Evolutionary conservation across 2,329 filamentous ascomycete genomes (phyloP).

Genomic region (Xylariaceae sp.): DNA sequence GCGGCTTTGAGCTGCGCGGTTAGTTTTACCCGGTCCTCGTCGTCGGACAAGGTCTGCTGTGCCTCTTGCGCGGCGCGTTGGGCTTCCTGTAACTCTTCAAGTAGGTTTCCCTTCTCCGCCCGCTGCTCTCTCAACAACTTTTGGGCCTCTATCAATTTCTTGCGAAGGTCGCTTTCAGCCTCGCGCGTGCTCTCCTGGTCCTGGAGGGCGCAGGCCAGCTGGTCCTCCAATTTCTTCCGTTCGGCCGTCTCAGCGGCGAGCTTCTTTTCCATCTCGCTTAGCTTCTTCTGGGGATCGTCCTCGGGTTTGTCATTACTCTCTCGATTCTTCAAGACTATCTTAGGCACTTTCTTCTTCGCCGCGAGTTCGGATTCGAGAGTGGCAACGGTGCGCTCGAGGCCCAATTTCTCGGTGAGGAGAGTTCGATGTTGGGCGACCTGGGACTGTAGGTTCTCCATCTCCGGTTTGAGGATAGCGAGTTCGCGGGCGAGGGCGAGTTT

Average conservation of each 20-base stretch:
- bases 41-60: slow-evolving; percentile 24
- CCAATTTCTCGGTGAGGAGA: slow-evolving; percentile 70
- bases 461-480: slow-evolving; percentile 48
- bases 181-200: slow-evolving; percentile 32
- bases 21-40: slow-evolving; percentile 27
- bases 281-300: slow-evolving; percentile 41
- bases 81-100: slow-evolving; percentile 33
- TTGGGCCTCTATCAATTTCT: slow-evolving; percentile 31
- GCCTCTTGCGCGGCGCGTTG: slow-evolving; percentile 29
- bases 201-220: slow-evolving; percentile 30
- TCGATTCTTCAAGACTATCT: slow-evolving; percentile 47
- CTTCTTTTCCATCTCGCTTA: slow-evolving; percentile 32
- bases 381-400: slow-evolving; percentile 71
- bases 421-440: slow-evolving; percentile 58
- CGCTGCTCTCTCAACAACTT: slow-evolving; percentile 29
- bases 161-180: slow-evolving; percentile 31
- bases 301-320: slow-evolving; percentile 38
- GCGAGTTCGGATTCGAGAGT: slow-evolving; percentile 76
- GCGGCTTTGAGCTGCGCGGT: slow-evolving; percentile 30
- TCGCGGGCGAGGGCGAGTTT: slow-evolving; percentile 51
- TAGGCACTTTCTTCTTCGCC: slow-evolving; percentile 67
- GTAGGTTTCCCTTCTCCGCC: slow-evolving; percentile 31
- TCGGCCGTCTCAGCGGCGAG: slow-evolving; percentile 30
- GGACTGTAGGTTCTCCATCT: slow-evolving; percentile 51
- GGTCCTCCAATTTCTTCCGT: slow-evolving; percentile 32